These are phyloP conservation scores for Fusarium setosum DNA, from an alignment of 2,329 filamentous ascomycete species.

Conservation along the genomic window DNA sequence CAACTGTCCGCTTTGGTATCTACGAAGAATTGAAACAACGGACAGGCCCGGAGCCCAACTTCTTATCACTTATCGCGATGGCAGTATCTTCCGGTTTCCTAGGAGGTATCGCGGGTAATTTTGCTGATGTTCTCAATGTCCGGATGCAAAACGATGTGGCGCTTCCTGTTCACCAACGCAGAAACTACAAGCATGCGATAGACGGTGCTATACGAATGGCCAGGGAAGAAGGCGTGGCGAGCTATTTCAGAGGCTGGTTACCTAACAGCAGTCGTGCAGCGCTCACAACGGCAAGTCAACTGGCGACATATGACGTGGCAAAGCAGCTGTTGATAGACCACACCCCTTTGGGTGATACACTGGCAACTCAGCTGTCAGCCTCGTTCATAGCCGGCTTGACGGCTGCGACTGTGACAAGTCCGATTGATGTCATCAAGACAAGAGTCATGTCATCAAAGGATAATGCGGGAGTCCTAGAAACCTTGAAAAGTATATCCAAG, in stretches of 20 bases:
- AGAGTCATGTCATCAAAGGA: neutral
- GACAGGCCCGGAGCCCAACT: slow-evolving; percentile 64
- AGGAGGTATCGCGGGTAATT: neutral
- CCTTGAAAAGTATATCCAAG: slow-evolving; percentile 74
- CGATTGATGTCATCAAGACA: neutral
- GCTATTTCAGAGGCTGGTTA: neutral
- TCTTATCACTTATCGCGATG: slow-evolving; percentile 48
- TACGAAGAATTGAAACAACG: slow-evolving; percentile 85
- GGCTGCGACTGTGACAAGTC: neutral
- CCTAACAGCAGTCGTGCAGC: neutral
- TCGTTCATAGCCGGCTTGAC: neutral
- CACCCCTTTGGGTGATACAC: neutral
- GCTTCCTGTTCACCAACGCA: neutral
- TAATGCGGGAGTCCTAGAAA: slow-evolving; percentile 27
- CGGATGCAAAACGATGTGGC: neutral
- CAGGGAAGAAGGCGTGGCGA: neutral
- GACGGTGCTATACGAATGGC: neutral
- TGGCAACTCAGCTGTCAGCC: neutral
- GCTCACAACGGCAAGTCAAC: neutral
- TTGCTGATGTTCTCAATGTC: neutral
- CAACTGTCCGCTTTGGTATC: slow-evolving; percentile 92
- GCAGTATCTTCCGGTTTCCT: neutral
- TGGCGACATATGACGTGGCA: neutral
- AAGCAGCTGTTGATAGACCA: neutral
- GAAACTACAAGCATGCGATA: neutral